Percentiles rank a stretch among this genome's conserved stretches.
Evolutionary conservation across 768 basidiomycete species (phyloP).

Genomic region (Tricholoma furcatifolium): DNA sequence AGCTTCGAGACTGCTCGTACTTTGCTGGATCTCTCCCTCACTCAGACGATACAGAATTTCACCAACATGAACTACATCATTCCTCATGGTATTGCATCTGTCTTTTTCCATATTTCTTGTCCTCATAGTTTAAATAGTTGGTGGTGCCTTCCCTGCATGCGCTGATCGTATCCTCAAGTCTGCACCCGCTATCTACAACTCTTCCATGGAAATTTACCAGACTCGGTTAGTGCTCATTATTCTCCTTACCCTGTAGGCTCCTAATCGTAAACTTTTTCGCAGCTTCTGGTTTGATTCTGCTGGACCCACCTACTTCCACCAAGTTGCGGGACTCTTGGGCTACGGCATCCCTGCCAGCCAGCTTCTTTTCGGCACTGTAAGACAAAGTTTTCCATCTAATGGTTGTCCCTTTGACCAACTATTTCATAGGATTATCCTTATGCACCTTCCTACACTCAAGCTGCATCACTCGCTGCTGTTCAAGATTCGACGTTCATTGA

Average conservation of each 20-base stretch:
- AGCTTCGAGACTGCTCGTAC: constrained; percentile 33
- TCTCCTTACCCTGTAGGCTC: not conserved
- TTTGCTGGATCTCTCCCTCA: constrained; percentile 29
- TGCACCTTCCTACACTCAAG: constrained; percentile 19
- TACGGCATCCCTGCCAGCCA: constrained; percentile 30
- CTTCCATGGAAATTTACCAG: constrained; percentile 30
- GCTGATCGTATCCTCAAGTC: constrained; percentile 35
- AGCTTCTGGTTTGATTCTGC: constrained; percentile 39
- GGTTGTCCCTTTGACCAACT: not conserved
- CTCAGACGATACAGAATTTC: constrained; percentile 29
- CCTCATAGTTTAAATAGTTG: constrained; percentile 18
- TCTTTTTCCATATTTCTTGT: not conserved
- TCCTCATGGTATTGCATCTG: constrained; percentile 26
- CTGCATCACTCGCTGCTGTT: constrained; percentile 17
- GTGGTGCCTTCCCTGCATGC: constrained; percentile 32
- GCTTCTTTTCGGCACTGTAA: constrained; percentile 34
- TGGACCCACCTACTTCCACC: constrained; percentile 35
- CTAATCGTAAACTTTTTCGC: not conserved
- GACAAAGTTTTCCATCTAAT: not conserved
- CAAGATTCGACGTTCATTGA: constrained; percentile 12
- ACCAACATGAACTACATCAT: constrained; percentile 34
- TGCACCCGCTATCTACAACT: constrained; percentile 27
- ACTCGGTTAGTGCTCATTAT: constrained; percentile 21
- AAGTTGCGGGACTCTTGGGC: constrained; percentile 30
- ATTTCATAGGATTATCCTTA: constrained; percentile 28